Percentiles rank a stretch among this genome's conserved stretches.
phyloP scores from a whole-genome alignment of 1,139 yeast genomes.

The Blastobotrys arbuscula region DNA sequence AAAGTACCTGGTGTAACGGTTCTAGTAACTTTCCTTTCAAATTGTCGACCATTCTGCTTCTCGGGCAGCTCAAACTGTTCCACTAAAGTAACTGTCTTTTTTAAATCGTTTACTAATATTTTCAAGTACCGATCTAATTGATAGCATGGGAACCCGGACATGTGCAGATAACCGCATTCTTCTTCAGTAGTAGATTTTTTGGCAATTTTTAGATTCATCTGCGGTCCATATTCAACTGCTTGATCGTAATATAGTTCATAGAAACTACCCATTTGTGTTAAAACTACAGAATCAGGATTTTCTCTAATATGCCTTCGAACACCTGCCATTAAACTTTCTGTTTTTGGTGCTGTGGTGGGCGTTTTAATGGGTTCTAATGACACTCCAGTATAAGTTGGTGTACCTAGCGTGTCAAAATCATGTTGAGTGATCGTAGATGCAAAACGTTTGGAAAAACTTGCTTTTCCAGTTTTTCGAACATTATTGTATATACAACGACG shows the following conservation, averaged over 20 bases:
- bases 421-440: conserved; percentile 1
- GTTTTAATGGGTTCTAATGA: not conserved
- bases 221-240: conserved; percentile 67
- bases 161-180: conserved; percentile 48
- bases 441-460: not conserved
- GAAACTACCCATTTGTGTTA: conserved; percentile 87
- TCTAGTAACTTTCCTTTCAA: conserved; percentile 59
- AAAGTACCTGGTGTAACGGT: conserved; percentile 91
- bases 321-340: conserved; percentile 5
- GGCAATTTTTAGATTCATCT: conserved; percentile 59
- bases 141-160: conserved; percentile 85
- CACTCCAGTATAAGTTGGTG: not conserved
- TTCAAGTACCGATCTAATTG: conserved; percentile 71
- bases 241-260: conserved; percentile 72
- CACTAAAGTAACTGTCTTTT: conserved; percentile 69
- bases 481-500: too few relatives aligned
- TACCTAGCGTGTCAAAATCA: conserved; percentile 2
- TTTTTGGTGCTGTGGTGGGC: not conserved
- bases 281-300: conserved; percentile 64
- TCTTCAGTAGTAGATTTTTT: conserved; percentile 37
- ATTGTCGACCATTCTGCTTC: conserved; percentile 7
- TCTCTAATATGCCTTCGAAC: conserved; percentile 42
- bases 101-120: conserved; percentile 62
- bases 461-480: too few relatives aligned
- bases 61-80: conserved; percentile 47